A percentile compares a stretch with the other conserved stretches of the same genome.
Conservation (phyloP, 495 filamentous ascomycete genomes). For the Trichodelitschia bisporula region DNA sequence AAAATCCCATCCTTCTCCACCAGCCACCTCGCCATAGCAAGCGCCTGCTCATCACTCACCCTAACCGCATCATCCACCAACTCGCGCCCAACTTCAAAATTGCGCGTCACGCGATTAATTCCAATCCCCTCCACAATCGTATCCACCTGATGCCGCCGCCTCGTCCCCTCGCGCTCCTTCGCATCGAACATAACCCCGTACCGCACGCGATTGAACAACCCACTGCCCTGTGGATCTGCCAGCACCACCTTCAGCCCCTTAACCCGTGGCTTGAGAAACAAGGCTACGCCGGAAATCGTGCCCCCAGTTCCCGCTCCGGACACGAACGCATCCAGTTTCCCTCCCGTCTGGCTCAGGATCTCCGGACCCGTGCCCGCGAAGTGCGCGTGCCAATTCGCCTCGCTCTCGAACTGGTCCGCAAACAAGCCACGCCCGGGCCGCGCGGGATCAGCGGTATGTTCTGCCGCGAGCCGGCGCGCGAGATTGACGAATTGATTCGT, state of each 20-base stretch:
- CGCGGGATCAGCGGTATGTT: conserved; percentile 35
- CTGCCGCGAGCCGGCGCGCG: conserved; percentile 47
- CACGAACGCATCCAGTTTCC: conserved; percentile 66
- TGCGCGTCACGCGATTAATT: conserved; percentile 74
- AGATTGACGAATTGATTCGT: conserved; percentile 87
- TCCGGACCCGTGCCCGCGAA: conserved; percentile 67
- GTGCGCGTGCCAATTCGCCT: conserved; percentile 71
- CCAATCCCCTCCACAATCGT: conserved; percentile 92
- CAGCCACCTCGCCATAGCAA: conserved; percentile 81
- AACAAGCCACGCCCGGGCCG: conserved; percentile 47
- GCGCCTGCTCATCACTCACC: conserved; percentile 77
- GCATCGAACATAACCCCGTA: conserved; percentile 89
- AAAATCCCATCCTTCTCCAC: conserved; percentile 95
- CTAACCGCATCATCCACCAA: conserved; percentile 74
- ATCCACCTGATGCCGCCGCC: conserved; percentile 75
- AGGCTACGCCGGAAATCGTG: conserved; percentile 68
- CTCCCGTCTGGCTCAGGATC: conserved; percentile 55
- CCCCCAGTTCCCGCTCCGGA: conserved; percentile 92
- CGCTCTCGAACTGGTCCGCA: conserved; percentile 87
- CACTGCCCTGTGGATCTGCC: conserved; percentile 85
- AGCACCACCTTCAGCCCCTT: conserved; percentile 47
- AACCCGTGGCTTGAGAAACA: conserved; percentile 49
- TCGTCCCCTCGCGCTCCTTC: conserved; percentile 72
- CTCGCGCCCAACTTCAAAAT: conserved; percentile 66
- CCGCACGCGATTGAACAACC: conserved; percentile 69